Evolutionary conservation across 306 rosid genomes (phyloP), one percentile per base, ranked within the genome.

Genomic region (Trifolium pratense): DNA sequence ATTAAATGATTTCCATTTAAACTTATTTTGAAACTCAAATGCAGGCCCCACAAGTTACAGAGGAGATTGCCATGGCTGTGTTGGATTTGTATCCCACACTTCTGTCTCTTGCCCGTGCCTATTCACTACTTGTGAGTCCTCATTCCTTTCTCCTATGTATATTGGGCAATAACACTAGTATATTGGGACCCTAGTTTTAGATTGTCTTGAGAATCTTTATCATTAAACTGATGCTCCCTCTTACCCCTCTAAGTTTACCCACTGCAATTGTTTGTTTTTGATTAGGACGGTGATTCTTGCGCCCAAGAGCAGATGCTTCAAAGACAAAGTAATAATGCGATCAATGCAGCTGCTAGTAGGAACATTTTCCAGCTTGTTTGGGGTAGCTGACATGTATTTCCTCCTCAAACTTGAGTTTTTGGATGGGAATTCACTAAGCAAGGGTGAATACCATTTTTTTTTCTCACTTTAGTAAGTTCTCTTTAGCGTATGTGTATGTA

Each of bases 11-110:
- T 13, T 67, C 43, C 13, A 70, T 23, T 78, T 43, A 16, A 11
- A 58, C 56, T 59, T 7, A 23, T 23, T 32, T 45, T 34, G 69
- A 9, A 62, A 60, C n/a, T 15, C 66, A 34, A 52, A 81, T 87
- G 78, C 89, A 93, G 98, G 96, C 89, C n/a, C 92, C 96, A 49
- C 97, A 91, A 73, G 95, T 94, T 60, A 94, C 98, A n/a, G 98
- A 94, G 86, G 98, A 89, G 78, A 79, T 88, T 84, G 98, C 98
- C 66, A 68, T 91, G 82, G 84, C 92, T 51, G 96, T 91, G 81
- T 75, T 90, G 87, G 96, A 91, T 78, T 57, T 91, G 83, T 89
- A 88, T 73, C 96, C 97, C 3, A 94, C 98, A 26, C 82, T 88
- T 81, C 36, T 87, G 68, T 88, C 91, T 63, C 96, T 94, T 66